Base-by-base conservation (phyloP, 768 basidiomycete species). In the Pisolithus sp. region DNA sequence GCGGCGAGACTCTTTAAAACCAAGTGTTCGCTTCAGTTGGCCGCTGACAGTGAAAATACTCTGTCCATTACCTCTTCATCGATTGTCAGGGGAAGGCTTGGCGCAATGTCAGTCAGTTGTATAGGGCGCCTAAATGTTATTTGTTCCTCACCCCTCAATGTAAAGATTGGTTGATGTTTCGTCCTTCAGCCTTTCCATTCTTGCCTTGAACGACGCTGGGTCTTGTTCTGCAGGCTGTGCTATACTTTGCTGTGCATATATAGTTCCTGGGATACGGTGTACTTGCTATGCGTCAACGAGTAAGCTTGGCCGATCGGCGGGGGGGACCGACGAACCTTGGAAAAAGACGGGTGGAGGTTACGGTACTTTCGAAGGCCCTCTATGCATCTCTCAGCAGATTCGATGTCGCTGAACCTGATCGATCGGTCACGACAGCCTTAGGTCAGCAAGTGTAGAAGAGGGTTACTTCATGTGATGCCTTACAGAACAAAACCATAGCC, bases 281-380 rank as follows among this genome's bases (percentile, higher is more conserved):
- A 85, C 74, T 71, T 76, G 79, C 79, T 80, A 54, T 28, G 44
- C 34, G 28, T 46, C 15, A 24, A 28, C 49, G 23, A 58, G 46
- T 37, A 28, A 50, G 42, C 53, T 44, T 1, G 18, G 7, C 9
- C 7, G 23, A 20, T 10, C 15, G 34, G 56, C 12, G 28, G 44
- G 21, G 54, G 45, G 44, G 20, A n/a, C 15, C 20, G 38, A 58
- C 65, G 5, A 51, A 85, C 89, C 78, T 92, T 91, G 50, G 90
- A 90, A 62, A 89, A 90, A 2, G 89, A 89, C 0, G 89, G 90
- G 62, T 93, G 89, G 39, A 92, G 69, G 63, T 91, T 88, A 41
- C 86, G 75, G 57, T 84, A 85, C 57, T 79, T 78, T 54, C 86
- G 73, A 45, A 93, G 72, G 1, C 81, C 72, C 13, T 80, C 72